Conservation (phyloP, 1,284 basidiomycete species). For the Baeospora myosura region DNA sequence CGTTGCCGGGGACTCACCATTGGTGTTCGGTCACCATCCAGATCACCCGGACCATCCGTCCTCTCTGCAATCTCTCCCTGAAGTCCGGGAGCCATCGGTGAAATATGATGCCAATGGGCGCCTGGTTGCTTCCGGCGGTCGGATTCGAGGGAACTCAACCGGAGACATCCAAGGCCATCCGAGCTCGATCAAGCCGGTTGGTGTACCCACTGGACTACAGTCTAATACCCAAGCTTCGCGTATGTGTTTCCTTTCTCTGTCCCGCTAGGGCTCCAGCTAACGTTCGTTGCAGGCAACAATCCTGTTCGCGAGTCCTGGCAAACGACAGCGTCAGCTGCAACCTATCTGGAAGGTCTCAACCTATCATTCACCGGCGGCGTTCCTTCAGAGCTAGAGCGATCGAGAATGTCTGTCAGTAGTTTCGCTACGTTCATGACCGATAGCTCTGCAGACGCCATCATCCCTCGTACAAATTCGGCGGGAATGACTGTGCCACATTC, state of each 20-base stretch:
- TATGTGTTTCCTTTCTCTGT: too few relatives aligned
- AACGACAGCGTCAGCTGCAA: conserved; percentile 30
- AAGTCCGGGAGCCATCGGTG: conserved; percentile 28
- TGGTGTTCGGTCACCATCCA: conserved; percentile 47
- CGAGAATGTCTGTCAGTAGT: conserved; percentile 46
- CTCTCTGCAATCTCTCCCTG: conserved; percentile 41
- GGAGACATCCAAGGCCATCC: too few relatives aligned
- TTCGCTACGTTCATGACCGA: conserved; percentile 38
- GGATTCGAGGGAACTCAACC: background rate
- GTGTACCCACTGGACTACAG: too few relatives aligned
- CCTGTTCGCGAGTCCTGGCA: conserved; percentile 38
- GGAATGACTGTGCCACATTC: conserved; percentile 6
- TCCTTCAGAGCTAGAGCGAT: conserved; percentile 23
- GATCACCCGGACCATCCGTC: conserved; percentile 22
- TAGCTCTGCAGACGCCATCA: conserved; percentile 20
- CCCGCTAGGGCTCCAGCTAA: too few relatives aligned
- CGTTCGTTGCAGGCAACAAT: conserved; percentile 13
- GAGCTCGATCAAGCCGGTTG: too few relatives aligned
- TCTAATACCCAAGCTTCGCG: too few relatives aligned
- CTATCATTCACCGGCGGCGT: conserved; percentile 31
- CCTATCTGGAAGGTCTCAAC: conserved; percentile 34
- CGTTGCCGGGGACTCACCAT: conserved; percentile 29
- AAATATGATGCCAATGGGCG: background rate
- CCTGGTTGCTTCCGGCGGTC: background rate
- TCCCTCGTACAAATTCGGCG: conserved; percentile 11